These are phyloP conservation scores for Dactylellina cionopaga DNA, from an alignment of 2,329 filamentous ascomycete genomes.

Conservation along the genomic window DNA sequence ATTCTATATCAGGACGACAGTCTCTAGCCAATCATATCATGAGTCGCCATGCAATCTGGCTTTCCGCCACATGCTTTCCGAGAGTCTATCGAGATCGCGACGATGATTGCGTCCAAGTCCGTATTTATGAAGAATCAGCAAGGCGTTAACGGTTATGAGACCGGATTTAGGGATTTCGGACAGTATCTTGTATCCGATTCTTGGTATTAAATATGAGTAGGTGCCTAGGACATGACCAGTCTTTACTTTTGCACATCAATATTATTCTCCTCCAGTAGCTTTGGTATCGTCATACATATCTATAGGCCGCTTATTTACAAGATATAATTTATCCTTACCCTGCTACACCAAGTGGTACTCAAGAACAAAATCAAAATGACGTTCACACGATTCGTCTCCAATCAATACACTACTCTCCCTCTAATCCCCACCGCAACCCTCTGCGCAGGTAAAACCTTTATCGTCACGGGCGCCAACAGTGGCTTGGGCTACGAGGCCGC, in stretches of 20 bases:
- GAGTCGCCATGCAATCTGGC: no score
- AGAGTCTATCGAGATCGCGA: neutral
- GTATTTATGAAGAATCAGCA: slow-evolving; percentile 3
- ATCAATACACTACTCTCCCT: slow-evolving; percentile 30
- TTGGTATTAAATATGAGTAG: no score
- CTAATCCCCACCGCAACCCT: slow-evolving; percentile 4
- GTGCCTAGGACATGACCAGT: no score
- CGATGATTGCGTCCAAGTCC: neutral
- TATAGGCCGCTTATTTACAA: no score
- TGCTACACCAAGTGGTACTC: no score
- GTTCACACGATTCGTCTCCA: slow-evolving; percentile 12
- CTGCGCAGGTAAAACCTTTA: slow-evolving; percentile 56
- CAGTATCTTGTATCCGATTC: no score
- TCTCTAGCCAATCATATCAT: slow-evolving; percentile 25
- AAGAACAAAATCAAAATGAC: neutral
- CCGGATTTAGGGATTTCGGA: slow-evolving; percentile 22
- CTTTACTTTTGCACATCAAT: no score
- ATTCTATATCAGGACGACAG: slow-evolving; percentile 21
- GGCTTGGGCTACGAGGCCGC: slow-evolving; percentile 63
- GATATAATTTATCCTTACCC: no score
- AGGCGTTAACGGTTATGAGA: slow-evolving; percentile 14
- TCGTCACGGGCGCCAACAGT: slow-evolving; percentile 63
- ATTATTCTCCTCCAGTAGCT: no score
- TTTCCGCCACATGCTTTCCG: no score
- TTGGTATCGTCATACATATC: no score